Conservation (phyloP, 2,329 filamentous ascomycete genomes). For the Dryadomyces quercus-mongolicae region DNA sequence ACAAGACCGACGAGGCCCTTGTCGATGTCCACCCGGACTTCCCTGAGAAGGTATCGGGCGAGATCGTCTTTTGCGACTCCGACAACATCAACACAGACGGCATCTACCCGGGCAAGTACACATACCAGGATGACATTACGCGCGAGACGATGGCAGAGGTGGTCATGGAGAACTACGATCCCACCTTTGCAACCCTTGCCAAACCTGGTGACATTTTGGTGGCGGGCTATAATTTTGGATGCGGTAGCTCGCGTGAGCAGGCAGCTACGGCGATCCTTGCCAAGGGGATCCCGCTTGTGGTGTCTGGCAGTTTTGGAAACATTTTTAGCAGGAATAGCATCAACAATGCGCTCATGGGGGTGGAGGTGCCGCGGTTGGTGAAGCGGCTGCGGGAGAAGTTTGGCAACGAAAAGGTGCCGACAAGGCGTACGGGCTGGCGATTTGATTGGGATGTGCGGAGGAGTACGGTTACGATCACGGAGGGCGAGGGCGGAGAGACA, state of each 20-base stretch:
- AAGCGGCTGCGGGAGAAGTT: conserved; percentile 53
- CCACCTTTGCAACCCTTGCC: conserved; percentile 50
- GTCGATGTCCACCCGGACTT: conserved; percentile 78
- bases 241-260: conserved; percentile 59
- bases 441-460: conserved; percentile 68
- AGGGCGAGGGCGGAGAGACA: conserved; percentile 46
- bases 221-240: conserved; percentile 80
- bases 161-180: conserved; percentile 91
- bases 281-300: conserved; percentile 67
- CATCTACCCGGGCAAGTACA: conserved; percentile 65
- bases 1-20: conserved; percentile 23
- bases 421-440: conserved; percentile 71
- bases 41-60: conserved; percentile 67
- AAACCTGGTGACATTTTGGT: conserved; percentile 70
- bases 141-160: conserved; percentile 73
- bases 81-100: conserved; percentile 81
- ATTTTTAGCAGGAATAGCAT: conserved; percentile 46
- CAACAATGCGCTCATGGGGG: conserved; percentile 64
- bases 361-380: conserved; percentile 58
- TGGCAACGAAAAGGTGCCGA: conserved; percentile 38
- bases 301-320: conserved; percentile 71
- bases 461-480: conserved; percentile 57
- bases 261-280: conserved; percentile 80
- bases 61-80: conserved; percentile 78
- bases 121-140: conserved; percentile 77